phyloP scores from a whole-genome alignment of 805 yeast species.

The Naumovozyma castellii region DNA sequence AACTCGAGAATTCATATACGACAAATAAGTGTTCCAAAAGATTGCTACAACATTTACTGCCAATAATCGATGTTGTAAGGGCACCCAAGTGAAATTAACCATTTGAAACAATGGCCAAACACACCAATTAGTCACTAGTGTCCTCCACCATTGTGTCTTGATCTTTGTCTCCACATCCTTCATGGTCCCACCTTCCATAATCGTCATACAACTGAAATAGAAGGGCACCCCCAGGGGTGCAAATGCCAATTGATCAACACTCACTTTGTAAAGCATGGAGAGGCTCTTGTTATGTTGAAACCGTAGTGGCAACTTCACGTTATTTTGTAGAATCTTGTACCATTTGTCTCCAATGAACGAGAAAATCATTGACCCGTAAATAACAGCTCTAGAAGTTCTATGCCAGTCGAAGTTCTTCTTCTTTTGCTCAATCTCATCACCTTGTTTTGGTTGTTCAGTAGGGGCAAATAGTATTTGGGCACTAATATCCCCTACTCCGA shows the following conservation, averaged over 20 bases:
- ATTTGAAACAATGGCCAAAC: slow-evolving; percentile 89
- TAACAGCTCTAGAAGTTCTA: slow-evolving; percentile 53
- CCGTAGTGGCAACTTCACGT: slow-evolving; percentile 33
- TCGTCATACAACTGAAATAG: slow-evolving; percentile 58
- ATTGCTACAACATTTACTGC: slow-evolving; percentile 64
- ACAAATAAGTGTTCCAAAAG: slow-evolving; percentile 76
- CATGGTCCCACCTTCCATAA: slow-evolving; percentile 46
- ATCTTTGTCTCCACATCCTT: slow-evolving; percentile 37
- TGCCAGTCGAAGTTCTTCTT: slow-evolving; percentile 35
- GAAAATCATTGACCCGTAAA: slow-evolving; percentile 66
- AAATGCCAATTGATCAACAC: slow-evolving; percentile 62
- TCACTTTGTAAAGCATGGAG: slow-evolving; percentile 44
- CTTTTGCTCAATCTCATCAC: no score
- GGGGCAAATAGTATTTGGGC: slow-evolving; percentile 52
- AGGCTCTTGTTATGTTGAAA: no score
- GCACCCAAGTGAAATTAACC: slow-evolving; percentile 66
- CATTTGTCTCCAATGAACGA: slow-evolving; percentile 69
- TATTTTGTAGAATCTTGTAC: slow-evolving; percentile 45
- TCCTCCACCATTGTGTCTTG: slow-evolving; percentile 48
- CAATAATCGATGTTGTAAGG: slow-evolving; percentile 58
- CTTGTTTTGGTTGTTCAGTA: slow-evolving; percentile 3
- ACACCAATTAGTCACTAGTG: slow-evolving; percentile 65
- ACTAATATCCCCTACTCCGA: slow-evolving; percentile 65
- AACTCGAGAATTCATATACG: slow-evolving; percentile 43
- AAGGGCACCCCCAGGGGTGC: slow-evolving; percentile 73